phyloP scores from a whole-genome alignment of 192 early-diverging fungal genomes.

The Phycomyces blakesleeanus region DNA sequence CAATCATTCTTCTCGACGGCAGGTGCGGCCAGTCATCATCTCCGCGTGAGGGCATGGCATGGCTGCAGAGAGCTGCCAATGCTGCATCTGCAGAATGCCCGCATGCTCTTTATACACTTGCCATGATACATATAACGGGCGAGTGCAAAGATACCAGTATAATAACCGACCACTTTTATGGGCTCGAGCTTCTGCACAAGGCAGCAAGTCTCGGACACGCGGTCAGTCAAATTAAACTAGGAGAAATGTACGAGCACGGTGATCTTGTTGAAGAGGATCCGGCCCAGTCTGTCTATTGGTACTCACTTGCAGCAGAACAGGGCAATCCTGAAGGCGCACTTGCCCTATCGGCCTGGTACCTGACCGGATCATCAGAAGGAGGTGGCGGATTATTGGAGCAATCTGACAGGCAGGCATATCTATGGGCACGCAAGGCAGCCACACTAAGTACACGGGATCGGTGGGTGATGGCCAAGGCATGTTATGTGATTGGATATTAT shows the following conservation, averaged over 20 bases:
- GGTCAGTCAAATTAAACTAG: conserved; percentile 87
- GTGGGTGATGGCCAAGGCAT: conserved; percentile 65
- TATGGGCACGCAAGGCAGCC: conserved; percentile 94
- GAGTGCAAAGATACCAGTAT: conserved; percentile 59
- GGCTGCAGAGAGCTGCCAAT: conserved; percentile 88
- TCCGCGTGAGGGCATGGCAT: conserved; percentile 89
- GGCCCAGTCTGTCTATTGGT: conserved; percentile 89
- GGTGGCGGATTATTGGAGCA: conserved; percentile 78
- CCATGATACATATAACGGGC: conserved; percentile 70
- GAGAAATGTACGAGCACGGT: conserved; percentile 92
- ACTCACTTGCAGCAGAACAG: conserved; percentile 88
- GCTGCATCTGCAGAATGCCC: conserved; percentile 83
- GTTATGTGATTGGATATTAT: conserved; percentile 93
- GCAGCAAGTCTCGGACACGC: conserved; percentile 88
- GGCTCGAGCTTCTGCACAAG: conserved; percentile 83
- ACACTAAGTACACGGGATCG: conserved; percentile 69
- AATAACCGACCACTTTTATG: conserved; percentile 76
- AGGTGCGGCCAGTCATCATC: conserved; percentile 63
- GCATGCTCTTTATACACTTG: conserved; percentile 90
- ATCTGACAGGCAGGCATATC: conserved; percentile 90
- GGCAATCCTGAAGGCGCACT: conserved; percentile 87
- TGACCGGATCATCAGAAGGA: conserved; percentile 81
- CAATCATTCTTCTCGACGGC: conserved; percentile 86
- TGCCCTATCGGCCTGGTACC: conserved; percentile 95
- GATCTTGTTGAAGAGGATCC: conserved; percentile 76